Base-by-base conservation (phyloP, 228 moss, liverwort and hornwort genomes). In the Sphagnum magellanicum region DNA sequence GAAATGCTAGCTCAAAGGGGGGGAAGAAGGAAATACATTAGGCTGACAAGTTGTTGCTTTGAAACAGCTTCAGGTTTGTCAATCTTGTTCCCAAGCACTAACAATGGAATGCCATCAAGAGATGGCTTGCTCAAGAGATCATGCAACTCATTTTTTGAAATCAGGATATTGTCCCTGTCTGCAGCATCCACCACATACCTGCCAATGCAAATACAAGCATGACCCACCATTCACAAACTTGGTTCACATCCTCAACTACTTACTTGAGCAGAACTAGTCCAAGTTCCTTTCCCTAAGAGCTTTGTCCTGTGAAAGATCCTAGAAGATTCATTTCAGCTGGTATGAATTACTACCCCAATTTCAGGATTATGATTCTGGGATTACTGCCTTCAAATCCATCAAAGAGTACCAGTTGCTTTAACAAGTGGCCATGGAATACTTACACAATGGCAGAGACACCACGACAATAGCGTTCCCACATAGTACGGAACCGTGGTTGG, bases 391-490 rank as follows among this genome's bases (percentile, higher is more conserved):
- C 32, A 32, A 32, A 32, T 32, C 32, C 32, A 32, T 32, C 32
- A 32, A 32, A 32, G 32, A 32, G 32, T 32, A 32, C 3, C 32
- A 3, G 32, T 32, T 32, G 32, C 32, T 32, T 32, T 32, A 32
- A 32, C 32, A 32, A 32, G 32, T 32, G 32, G 32, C 32, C 32
- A 32, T 32, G 32, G 32, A 32, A 32, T 32, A 32, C 32, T 32
- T 91, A 94, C 92, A 95, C 95, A 72, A 95, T 95, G 59, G 92
- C 95, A 71, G 95, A 95, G 17, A 92, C 92, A 17, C 88, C 88
- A 69, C 95, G 80, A 74, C 92, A 92, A 65, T 95, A 90, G 59
- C 92, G 92, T 80, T 95, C 92, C 95, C 95, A 95, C 95, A 92
- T 95, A 76, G 92, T 95, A 50, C 92, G 92, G 79, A 95, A 92